A percentile compares a stretch with the other conserved stretches of the same genome.
These are phyloP conservation scores for Isabelozyma heimii DNA, from an alignment of 805 yeast species.

Conservation along the genomic window DNA sequence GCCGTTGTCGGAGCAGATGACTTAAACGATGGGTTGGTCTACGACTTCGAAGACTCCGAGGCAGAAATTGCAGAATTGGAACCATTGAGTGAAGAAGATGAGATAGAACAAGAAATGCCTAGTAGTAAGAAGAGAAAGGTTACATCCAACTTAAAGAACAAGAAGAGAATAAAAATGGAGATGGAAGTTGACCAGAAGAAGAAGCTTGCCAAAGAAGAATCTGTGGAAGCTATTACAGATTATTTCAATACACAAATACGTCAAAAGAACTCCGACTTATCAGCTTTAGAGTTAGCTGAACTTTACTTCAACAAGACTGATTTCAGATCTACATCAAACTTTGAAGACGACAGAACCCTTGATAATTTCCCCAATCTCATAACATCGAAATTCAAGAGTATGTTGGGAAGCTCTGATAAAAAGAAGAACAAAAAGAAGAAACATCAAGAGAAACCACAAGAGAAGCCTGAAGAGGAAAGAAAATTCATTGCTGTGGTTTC, in stretches of 20 bases:
- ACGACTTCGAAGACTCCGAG: conserved; percentile 45
- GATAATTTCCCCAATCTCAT: conserved; percentile 58
- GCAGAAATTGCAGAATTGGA: conserved; percentile 10
- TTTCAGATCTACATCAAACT: conserved; percentile 62
- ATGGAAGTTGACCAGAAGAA: conserved; percentile 59
- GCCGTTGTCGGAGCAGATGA: conserved; percentile 53
- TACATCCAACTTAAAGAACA: conserved; percentile 51
- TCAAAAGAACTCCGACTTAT: conserved; percentile 59
- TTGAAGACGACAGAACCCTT: conserved; percentile 50
- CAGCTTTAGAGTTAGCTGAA: conserved; percentile 74
- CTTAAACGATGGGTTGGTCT: conserved; percentile 74
- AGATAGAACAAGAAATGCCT: conserved; percentile 10
- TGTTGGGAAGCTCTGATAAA: conserved; percentile 38
- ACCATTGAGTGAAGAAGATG: conserved; percentile 5
- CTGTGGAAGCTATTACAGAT: conserved; percentile 65
- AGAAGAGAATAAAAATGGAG: conserved; percentile 67
- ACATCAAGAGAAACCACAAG: conserved; percentile 15
- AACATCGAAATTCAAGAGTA: conserved; percentile 44
- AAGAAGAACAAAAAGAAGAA: conserved; percentile 24
- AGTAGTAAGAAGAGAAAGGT: conserved; percentile 15
- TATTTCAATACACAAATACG: conserved; percentile 61
- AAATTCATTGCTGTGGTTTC: conserved; percentile 55
- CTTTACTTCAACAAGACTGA: conserved; percentile 53
- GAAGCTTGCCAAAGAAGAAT: conserved; percentile 46
- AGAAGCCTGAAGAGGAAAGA: conserved; percentile 21